phyloP scores from a whole-genome alignment of 352 stramenopile species.

The Globisporangium camurandrum region DNA sequence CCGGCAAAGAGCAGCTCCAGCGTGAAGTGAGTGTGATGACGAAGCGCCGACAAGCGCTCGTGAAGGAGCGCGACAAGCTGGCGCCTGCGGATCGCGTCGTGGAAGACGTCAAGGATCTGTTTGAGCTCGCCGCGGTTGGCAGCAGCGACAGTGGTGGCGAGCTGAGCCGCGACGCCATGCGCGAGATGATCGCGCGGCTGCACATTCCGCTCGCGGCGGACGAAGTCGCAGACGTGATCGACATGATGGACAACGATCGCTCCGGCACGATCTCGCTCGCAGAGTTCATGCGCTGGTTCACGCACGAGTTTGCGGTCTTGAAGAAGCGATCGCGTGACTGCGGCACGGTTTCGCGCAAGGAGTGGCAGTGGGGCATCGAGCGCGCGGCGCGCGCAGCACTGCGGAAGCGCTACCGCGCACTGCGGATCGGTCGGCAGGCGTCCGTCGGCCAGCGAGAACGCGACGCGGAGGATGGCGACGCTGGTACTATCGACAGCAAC shows the following conservation, averaged over 20 bases:
- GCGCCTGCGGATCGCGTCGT: slow-evolving; percentile 31
- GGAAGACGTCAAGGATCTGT: slow-evolving; percentile 55
- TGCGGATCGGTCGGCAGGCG: slow-evolving; percentile 13
- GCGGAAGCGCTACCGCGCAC: slow-evolving; percentile 42
- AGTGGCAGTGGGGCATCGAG: slow-evolving; percentile 61
- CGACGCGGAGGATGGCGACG: too few species aligned
- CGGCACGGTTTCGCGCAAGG: slow-evolving; percentile 35
- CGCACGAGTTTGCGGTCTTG: slow-evolving; percentile 46
- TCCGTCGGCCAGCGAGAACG: too few species aligned
- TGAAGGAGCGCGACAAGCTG: slow-evolving; percentile 28
- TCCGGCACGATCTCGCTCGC: slow-evolving; percentile 55
- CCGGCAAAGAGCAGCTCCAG: slow-evolving; percentile 41
- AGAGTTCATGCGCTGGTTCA: slow-evolving; percentile 66
- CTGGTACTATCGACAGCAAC: not conserved
- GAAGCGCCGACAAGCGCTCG: slow-evolving; percentile 25
- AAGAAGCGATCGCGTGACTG: slow-evolving; percentile 44
- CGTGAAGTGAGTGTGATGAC: slow-evolving; percentile 38
- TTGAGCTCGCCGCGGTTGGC: slow-evolving; percentile 58
- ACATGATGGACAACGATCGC: slow-evolving; percentile 76
- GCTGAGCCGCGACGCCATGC: slow-evolving; percentile 33
- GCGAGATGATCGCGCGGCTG: slow-evolving; percentile 42
- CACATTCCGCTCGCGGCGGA: slow-evolving; percentile 45
- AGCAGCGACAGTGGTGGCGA: slow-evolving; percentile 33
- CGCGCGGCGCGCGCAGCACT: slow-evolving; percentile 38
- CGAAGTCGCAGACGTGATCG: slow-evolving; percentile 56